These are phyloP conservation scores for Penicillium cosmopolitanum DNA, from an alignment of 495 filamentous ascomycete genomes.

Conservation along the genomic window DNA sequence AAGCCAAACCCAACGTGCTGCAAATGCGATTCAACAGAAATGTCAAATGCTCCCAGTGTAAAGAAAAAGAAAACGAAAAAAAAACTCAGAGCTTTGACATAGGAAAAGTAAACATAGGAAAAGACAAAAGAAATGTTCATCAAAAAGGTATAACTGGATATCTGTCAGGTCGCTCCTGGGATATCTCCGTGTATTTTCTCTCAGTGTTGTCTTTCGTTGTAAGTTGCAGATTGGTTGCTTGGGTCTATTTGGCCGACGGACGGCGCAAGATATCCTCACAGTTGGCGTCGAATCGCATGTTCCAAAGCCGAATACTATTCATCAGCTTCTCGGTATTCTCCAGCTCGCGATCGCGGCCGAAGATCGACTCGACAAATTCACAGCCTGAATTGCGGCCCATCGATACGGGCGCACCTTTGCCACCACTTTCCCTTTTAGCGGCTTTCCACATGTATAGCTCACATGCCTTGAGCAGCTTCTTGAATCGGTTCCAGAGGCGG, in stretches of 20 bases:
- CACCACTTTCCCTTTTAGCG: constrained; percentile 64
- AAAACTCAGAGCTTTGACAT: background rate
- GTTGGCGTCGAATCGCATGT: constrained; percentile 93
- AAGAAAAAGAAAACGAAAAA: constrained; percentile 12
- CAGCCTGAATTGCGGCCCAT: constrained; percentile 93
- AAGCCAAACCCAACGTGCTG: constrained; percentile 34
- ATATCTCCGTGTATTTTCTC: constrained; percentile 5
- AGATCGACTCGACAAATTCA: constrained; percentile 97
- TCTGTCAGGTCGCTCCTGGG: constrained; percentile 8
- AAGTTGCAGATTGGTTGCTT: constrained; percentile 5
- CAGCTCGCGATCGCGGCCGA: constrained; percentile 88
- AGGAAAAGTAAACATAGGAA: constrained; percentile 10
- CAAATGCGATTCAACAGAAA: constrained; percentile 34
- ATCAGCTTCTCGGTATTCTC: constrained; percentile 95
- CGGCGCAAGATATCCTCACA: constrained; percentile 85
- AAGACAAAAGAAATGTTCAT: background rate
- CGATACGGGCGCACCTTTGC: constrained; percentile 59
- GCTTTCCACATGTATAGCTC: constrained; percentile 91
- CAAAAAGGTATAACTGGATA: constrained; percentile 7
- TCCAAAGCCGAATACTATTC: constrained; percentile 90
- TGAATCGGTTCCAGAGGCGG: constrained; percentile 82
- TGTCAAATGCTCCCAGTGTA: constrained; percentile 27
- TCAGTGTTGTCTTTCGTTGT: constrained; percentile 12
- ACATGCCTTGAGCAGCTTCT: constrained; percentile 83
- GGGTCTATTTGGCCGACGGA: constrained; percentile 31